Evolutionary conservation across 2,329 filamentous ascomycete genomes (phyloP).

Genomic region (Pseudogymnoascus sp.): DNA sequence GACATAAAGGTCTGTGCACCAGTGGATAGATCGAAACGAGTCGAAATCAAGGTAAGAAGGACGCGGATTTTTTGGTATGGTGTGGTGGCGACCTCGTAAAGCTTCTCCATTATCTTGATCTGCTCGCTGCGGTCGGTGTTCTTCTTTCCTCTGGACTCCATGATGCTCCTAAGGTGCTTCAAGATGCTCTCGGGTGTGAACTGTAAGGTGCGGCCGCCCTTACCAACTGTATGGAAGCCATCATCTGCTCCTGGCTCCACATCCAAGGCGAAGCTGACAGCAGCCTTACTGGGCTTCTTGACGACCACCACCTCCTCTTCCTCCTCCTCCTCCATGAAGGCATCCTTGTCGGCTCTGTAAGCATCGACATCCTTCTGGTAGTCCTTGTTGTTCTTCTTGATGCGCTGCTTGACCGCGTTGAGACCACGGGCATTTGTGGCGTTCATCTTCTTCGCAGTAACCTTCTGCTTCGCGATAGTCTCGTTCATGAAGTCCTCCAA

Average conservation of each 20-base stretch:
- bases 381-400: slow-evolving; percentile 98
- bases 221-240: slow-evolving; percentile 82
- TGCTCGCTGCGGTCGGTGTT: slow-evolving; percentile 94
- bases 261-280: slow-evolving; percentile 42
- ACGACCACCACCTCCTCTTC: slow-evolving; percentile 55
- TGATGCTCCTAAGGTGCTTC: slow-evolving; percentile 86
- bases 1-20: slow-evolving; percentile 78
- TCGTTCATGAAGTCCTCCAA: slow-evolving; percentile 93
- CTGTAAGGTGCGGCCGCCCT: slow-evolving; percentile 77
- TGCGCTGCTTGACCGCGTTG: slow-evolving; percentile 95
- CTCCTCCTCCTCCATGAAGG: slow-evolving; percentile 77
- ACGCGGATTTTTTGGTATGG: slow-evolving; percentile 94
- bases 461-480: slow-evolving; percentile 90
- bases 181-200: slow-evolving; percentile 98
- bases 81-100: slow-evolving; percentile 77
- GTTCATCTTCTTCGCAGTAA: slow-evolving; percentile 97
- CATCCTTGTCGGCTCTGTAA: slow-evolving; percentile 78
- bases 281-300: slow-evolving; percentile 45
- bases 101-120: slow-evolving; percentile 95
- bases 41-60: slow-evolving; percentile 82
- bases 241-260: slow-evolving; percentile 60
- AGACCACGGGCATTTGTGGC: slow-evolving; percentile 87
- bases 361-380: slow-evolving; percentile 79
- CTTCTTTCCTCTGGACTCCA: slow-evolving; percentile 97
- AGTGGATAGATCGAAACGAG: slow-evolving; percentile 84